These are phyloP conservation scores for Ambrosia trifida DNA, from an alignment of 129 eudicot genomes.

Conservation along the genomic window DNA sequence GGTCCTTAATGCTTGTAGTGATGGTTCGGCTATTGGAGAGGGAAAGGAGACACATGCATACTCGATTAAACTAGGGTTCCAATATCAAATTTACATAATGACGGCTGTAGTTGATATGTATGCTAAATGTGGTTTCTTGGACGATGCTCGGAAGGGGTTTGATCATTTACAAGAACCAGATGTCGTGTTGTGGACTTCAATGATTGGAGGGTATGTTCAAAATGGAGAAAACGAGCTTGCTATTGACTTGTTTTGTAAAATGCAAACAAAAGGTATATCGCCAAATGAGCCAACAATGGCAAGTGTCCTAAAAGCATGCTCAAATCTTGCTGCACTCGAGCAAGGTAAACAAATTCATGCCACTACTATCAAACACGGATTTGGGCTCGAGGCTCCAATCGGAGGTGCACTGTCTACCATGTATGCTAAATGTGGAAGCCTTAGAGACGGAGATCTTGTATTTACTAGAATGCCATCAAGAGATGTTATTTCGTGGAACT, in stretches of 20 bases:
- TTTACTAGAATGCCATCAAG: conserved; percentile 58
- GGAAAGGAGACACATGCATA: conserved; percentile 80
- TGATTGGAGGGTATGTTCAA: conserved; percentile 85
- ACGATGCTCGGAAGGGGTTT: conserved; percentile 81
- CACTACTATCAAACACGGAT: conserved; percentile 66
- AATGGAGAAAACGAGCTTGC: conserved; percentile 77
- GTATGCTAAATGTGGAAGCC: conserved; percentile 76
- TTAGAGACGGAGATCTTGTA: conserved; percentile 49
- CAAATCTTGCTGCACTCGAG: conserved; percentile 75
- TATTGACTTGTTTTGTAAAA: conserved; percentile 61
- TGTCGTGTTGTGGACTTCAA: conserved; percentile 87
- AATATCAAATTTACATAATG: conserved; percentile 67
- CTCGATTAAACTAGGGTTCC: conserved; percentile 63
- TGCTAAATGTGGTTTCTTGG: conserved; percentile 72
- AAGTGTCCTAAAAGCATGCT: conserved; percentile 78
- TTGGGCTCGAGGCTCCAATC: conserved; percentile 68
- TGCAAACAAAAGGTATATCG: conserved; percentile 63
- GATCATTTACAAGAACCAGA: conserved; percentile 66
- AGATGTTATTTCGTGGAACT: conserved; percentile 44
- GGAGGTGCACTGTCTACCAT: conserved; percentile 85
- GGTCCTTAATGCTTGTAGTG: conserved; percentile 84
- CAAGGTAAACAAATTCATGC: conserved; percentile 94
- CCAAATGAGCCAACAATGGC: conserved; percentile 88
- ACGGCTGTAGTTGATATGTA: conserved; percentile 92
- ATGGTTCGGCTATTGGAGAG: conserved; percentile 39